Conservation (phyloP, 2,329 filamentous ascomycete species). For the Fusarium musae region DNA sequence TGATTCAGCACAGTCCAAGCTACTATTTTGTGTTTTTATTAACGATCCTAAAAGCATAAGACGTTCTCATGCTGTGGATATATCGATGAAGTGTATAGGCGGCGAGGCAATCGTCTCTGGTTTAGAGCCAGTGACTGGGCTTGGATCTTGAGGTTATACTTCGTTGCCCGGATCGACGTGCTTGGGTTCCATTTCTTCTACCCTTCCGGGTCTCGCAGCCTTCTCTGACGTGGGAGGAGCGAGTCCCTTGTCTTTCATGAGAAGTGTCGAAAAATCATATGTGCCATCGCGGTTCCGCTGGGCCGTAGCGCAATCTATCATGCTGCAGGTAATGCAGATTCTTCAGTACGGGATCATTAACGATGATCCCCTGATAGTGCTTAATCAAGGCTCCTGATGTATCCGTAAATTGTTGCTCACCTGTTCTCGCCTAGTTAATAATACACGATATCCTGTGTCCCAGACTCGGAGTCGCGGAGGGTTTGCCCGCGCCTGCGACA, state of each 20-base stretch:
- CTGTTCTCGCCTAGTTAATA: conserved; percentile 14
- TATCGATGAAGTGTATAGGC: background rate
- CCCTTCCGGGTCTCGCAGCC: conserved; percentile 24
- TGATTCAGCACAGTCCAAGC: conserved; percentile 21
- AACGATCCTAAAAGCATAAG: conserved; percentile 7
- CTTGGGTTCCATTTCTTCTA: background rate
- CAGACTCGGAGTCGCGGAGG: conserved; percentile 33
- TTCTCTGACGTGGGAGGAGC: conserved; percentile 10
- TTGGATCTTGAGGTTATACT: background rate
- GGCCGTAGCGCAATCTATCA: conserved; percentile 39
- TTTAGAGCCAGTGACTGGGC: background rate
- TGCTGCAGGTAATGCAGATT: background rate
- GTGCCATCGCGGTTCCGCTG: conserved; percentile 41
- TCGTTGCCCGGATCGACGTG: conserved; percentile 22
- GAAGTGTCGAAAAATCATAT: conserved; percentile 8
- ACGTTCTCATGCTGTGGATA: background rate
- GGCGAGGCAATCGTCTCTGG: background rate
- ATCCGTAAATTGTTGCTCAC: background rate
- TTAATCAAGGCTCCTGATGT: background rate
- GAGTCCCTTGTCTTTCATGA: conserved; percentile 12
- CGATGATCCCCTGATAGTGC: conserved; percentile 1
- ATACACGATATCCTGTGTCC: conserved; percentile 22
- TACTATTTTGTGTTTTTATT: conserved; percentile 20
- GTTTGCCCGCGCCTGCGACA: conserved; percentile 14
- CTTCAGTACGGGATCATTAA: background rate